Evolutionary conservation across 2,329 filamentous ascomycete genomes (phyloP).

Genomic region (Macroventuria anomochaeta): DNA sequence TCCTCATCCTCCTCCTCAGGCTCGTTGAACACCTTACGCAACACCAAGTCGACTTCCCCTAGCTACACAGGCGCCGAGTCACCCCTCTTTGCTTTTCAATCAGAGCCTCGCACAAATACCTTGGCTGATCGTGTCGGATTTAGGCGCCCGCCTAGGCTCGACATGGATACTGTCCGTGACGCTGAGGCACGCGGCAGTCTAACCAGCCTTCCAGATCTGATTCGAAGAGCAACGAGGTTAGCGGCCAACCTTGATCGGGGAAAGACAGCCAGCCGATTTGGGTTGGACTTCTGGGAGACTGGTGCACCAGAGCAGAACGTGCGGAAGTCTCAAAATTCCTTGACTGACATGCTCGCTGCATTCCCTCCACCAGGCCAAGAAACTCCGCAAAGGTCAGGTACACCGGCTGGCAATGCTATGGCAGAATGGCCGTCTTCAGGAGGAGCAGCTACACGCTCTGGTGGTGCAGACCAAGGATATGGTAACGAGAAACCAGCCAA

Average conservation of each 20-base stretch:
- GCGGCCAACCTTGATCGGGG: constrained; percentile 89
- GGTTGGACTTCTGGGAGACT: constrained; percentile 57
- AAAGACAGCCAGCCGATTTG: constrained; percentile 66
- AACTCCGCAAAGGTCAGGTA: constrained; percentile 42
- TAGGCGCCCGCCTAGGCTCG: constrained; percentile 71
- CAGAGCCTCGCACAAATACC: constrained; percentile 37
- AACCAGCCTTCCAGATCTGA: constrained; percentile 90
- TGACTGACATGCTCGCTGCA: constrained; percentile 69
- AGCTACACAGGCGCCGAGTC: constrained; percentile 33
- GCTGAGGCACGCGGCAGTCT: constrained; percentile 86
- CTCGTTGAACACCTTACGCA: constrained; percentile 40
- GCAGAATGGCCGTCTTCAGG: constrained; percentile 41
- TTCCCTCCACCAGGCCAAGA: constrained; percentile 66
- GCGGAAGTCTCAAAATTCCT: constrained; percentile 55
- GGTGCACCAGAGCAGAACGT: constrained; percentile 42
- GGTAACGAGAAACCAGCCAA: constrained; percentile 35
- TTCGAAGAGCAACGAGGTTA: constrained; percentile 82
- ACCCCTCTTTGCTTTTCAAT: constrained; percentile 41
- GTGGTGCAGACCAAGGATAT: constrained; percentile 8
- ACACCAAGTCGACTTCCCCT: constrained; percentile 22
- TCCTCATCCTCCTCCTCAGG: constrained; percentile 43
- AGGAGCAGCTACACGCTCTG: constrained; percentile 9
- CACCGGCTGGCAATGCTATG: constrained; percentile 39
- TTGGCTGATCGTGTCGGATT: constrained; percentile 53
- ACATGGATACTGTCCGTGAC: constrained; percentile 81